These are phyloP conservation scores for Suillus cothurnatus DNA, from an alignment of 768 basidiomycete genomes.

Conservation along the genomic window DNA sequence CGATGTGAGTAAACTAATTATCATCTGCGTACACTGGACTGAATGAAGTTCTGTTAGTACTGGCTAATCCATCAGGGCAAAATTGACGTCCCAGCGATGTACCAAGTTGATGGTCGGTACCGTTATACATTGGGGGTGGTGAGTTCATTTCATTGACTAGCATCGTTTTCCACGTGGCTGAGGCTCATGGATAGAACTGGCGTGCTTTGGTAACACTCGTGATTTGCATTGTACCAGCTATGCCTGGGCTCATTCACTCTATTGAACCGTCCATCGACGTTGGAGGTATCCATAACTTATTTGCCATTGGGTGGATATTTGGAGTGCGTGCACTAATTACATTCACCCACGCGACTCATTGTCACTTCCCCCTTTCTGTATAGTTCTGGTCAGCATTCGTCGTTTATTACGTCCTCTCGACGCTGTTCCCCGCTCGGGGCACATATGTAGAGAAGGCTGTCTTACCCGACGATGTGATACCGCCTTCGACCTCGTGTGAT, in stretches of 20 bases:
- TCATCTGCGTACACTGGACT: not conserved
- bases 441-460: slow-evolving; percentile 12
- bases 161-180: not conserved
- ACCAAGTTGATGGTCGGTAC: slow-evolving; percentile 77
- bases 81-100: slow-evolving; percentile 85
- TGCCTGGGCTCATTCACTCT: slow-evolving; percentile 77
- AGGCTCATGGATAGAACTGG: slow-evolving; percentile 66
- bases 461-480: slow-evolving; percentile 8
- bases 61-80: slow-evolving; percentile 75
- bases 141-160: slow-evolving; percentile 15
- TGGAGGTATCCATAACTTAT: slow-evolving; percentile 10
- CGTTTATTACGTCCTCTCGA: slow-evolving; percentile 11
- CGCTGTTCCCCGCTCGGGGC: slow-evolving; percentile 9
- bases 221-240: slow-evolving; percentile 63
- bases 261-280: slow-evolving; percentile 60
- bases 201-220: slow-evolving; percentile 71
- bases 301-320: slow-evolving; percentile 14
- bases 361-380: not conserved
- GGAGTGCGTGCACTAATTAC: slow-evolving; percentile 5
- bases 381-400: slow-evolving; percentile 14
- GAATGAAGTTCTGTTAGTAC: slow-evolving; percentile 46
- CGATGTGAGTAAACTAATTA: slow-evolving; percentile 42
- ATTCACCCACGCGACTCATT: not conserved
- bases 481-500: not conserved
- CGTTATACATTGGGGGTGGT: slow-evolving; percentile 76